A percentile compares a stretch with the other conserved stretches of the same genome.
These are phyloP conservation scores for Penicillium griseofulvum DNA, from an alignment of 2,329 filamentous ascomycete genomes.

Conservation along the genomic window DNA sequence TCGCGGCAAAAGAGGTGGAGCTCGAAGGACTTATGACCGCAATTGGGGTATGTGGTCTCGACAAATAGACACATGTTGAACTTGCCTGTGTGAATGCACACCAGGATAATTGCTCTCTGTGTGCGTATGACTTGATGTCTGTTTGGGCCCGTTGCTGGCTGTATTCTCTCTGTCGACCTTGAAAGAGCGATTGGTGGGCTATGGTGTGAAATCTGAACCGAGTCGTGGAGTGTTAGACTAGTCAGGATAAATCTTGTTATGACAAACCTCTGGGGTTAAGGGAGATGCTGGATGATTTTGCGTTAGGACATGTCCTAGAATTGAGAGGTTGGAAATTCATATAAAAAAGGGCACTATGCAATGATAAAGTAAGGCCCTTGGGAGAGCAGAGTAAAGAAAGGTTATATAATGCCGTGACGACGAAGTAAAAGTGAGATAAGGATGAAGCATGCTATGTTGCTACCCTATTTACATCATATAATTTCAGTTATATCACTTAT, in stretches of 20 bases:
- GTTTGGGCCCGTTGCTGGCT: not conserved
- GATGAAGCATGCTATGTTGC: not conserved
- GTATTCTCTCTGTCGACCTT: not conserved
- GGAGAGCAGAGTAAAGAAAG: not conserved
- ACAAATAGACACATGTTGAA: constrained; percentile 31
- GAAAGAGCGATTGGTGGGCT: not conserved
- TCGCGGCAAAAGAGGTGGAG: constrained; percentile 25
- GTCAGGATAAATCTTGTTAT: not conserved
- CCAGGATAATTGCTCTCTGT: not conserved
- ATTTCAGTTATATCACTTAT: not conserved
- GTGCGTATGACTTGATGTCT: not conserved
- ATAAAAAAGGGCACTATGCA: not conserved
- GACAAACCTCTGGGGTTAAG: too few relatives aligned
- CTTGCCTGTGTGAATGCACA: not conserved
- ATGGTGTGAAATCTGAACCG: not conserved
- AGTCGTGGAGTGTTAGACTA: not conserved
- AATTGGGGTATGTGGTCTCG: constrained; percentile 21
- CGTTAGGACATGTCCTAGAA: not conserved
- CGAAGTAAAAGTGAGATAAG: not conserved
- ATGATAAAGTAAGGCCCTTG: not conserved
- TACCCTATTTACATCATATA: not conserved
- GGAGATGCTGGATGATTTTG: not conserved
- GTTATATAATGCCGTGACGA: not conserved
- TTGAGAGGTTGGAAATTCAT: not conserved
- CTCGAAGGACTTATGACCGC: constrained; percentile 25